Base-by-base conservation (phyloP, 768 basidiomycete genomes). In the Pisolithus albus region DNA sequence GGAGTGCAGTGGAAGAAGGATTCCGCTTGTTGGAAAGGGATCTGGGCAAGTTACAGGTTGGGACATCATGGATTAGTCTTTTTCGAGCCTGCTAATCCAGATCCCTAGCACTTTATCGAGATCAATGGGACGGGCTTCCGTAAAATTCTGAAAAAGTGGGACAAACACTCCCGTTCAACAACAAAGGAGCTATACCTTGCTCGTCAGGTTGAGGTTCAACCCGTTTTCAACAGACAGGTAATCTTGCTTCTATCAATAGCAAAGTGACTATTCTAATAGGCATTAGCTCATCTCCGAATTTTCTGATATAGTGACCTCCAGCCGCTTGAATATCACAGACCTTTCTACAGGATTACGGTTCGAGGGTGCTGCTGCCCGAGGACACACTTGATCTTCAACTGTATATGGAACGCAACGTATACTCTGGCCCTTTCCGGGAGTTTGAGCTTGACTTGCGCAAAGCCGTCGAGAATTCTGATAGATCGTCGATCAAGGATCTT, bases 131-230 rank as follows among this genome's bases (percentile, higher is more conserved):
- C 85, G 9, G 96, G 93, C 4, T 98, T 98, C 67, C 82, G 94
- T 42, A 98, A 98, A 68, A 97, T 98, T 45, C 70, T 97, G 55
- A 98, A 99, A 65, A 99, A 99, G 66, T 99, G 92, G 79, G 96
- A 98, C 70, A 99, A 98, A 70, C 81, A 92, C 44, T 92, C 92
- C 36, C 96, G 85, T 40, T 92, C 90, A 1, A 83, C 86, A 19
- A 98, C 90, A n/a, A 97, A 93, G 64, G 96, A 99, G 63, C 77
- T 98, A 5, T 98, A 98, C 69, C 81, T 99, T 18, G 82, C 90
- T 43, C 83, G 96, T 28, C 96, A 98, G 65, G 94, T 99, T 2
- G 96, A 99, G 58, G 89, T 98, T n/a, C 96, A 98, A 61, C 96
- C 94, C 1, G 92, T 94, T 40, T 97, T 97, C 71, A 94, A 97